phyloP scores from a whole-genome alignment of 2,329 filamentous ascomycete species.

The Aspergillus quadrilineatus region DNA sequence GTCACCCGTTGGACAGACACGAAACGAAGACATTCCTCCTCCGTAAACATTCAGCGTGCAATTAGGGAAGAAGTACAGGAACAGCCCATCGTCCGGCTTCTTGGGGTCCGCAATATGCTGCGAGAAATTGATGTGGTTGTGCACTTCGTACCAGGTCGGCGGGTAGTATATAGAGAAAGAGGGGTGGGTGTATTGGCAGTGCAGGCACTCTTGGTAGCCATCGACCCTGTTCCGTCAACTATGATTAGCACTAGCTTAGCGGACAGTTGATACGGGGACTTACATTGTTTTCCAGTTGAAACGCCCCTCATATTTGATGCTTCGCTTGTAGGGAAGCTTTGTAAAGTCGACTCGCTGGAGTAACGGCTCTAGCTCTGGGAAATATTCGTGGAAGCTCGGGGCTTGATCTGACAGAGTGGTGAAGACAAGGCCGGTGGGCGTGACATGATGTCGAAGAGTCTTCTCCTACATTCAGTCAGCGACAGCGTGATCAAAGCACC shows the following conservation, averaged over 20 bases:
- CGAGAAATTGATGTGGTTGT: constrained; percentile 56
- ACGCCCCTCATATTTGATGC: constrained; percentile 55
- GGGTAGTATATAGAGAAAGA: constrained; percentile 57
- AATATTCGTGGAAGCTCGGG: constrained; percentile 54
- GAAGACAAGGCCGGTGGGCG: constrained; percentile 55
- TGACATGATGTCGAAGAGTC: constrained; percentile 42
- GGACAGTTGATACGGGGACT: neutral
- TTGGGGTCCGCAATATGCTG: constrained; percentile 56
- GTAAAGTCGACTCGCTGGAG: constrained; percentile 55
- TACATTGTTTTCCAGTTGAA: constrained; percentile 63
- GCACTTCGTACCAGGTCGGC: constrained; percentile 56
- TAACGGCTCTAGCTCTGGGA: constrained; percentile 52
- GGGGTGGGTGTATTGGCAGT: constrained; percentile 60
- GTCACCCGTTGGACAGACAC: constrained; percentile 53
- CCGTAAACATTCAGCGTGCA: constrained; percentile 59
- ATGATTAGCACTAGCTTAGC: neutral
- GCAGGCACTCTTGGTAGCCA: constrained; percentile 59
- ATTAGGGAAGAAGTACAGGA: constrained; percentile 59
- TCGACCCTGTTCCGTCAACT: constrained; percentile 46
- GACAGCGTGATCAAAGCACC: neutral
- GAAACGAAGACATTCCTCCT: constrained; percentile 58
- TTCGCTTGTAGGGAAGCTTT: constrained; percentile 51
- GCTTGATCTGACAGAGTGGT: constrained; percentile 50
- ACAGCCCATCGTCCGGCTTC: constrained; percentile 55
- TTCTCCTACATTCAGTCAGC: constrained; percentile 15